Percentiles rank a stretch among this genome's conserved stretches.
phyloP scores from a whole-genome alignment of 129 eudicot species.

The carrot (Daucus carota) region DH1_v3.0 NC_030382.2:44491001-44491500 shows the following conservation, averaged over 20 bases:
- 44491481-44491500: slow-evolving; percentile 5
- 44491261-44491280: slow-evolving; percentile 40
- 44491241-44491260: slow-evolving; percentile 62
- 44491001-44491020: slow-evolving; percentile 62
- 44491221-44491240: slow-evolving; percentile 44
- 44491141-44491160: slow-evolving; percentile 64
- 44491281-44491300: slow-evolving; percentile 33
- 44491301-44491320: slow-evolving; percentile 61
- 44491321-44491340: slow-evolving; percentile 54
- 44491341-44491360: slow-evolving; percentile 58
- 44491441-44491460: slow-evolving; percentile 37
- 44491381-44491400: slow-evolving; percentile 16
- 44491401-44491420: slow-evolving; percentile 1
- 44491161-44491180: slow-evolving; percentile 45
- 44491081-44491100: slow-evolving; percentile 41
- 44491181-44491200: slow-evolving; percentile 22
- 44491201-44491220: slow-evolving; percentile 34
- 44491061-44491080: slow-evolving; percentile 31
- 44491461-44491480: slow-evolving; percentile 7
- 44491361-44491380: slow-evolving; percentile 24
- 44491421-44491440: slow-evolving; percentile 28
- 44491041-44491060: slow-evolving; percentile 69
- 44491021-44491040: slow-evolving; percentile 86
- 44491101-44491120: slow-evolving; percentile 49
- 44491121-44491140: slow-evolving; percentile 40